Evolutionary conservation across 2,329 filamentous ascomycete species (phyloP), one percentile per base, ranked within the genome.

Genomic region (Curvularia sp.): DNA sequence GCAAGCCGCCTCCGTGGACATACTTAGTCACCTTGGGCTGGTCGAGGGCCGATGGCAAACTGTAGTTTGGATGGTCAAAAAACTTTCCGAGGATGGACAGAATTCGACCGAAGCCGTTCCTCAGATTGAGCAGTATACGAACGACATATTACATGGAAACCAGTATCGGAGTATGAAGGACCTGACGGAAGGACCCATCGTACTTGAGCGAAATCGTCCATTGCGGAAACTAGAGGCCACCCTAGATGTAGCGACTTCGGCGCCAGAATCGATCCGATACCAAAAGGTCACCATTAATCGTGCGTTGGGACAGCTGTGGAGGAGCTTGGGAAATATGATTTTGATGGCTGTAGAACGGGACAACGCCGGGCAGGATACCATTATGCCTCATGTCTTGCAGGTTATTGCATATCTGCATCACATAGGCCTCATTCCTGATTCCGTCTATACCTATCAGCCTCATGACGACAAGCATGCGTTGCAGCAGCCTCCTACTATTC

Each of bases 321-420:
- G 74, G 24, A 79, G 75, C 39, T 64, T 83, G 20, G 81, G 80
- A 0, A 67, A 67, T n/a, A 78, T 83, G 76, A 79, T 81, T n/a
- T 43, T 82, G 26, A 66, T 61, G 18, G 77, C 76, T 24, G 64
- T 73, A 3, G 69, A 74, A 56, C 56, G 58, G 15, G 42, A 52
- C 44, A 46, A 60, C 26, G 20, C 57, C 44, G 58, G 62, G 6
- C 62, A 71, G 30, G 57, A 69, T 7, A 58, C 43, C 6, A 75
- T 81, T 15, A 79, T 79, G 72, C 72, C 78, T 6, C 77, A 78
- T 60, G 79, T 83, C 2, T 66, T 83, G 50, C 79, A 82, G 57
- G 78, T 83, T 48, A 77, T 83, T 39, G 81, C 81, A 5, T 71
- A 80, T 41, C 62, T 83, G 15, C 81, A 83, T 62, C 81, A 82